Evolutionary conservation across 352 stramenopile genomes (phyloP), one percentile per base, ranked within the genome.

Genomic region (Globisporangium cystogenes): DNA sequence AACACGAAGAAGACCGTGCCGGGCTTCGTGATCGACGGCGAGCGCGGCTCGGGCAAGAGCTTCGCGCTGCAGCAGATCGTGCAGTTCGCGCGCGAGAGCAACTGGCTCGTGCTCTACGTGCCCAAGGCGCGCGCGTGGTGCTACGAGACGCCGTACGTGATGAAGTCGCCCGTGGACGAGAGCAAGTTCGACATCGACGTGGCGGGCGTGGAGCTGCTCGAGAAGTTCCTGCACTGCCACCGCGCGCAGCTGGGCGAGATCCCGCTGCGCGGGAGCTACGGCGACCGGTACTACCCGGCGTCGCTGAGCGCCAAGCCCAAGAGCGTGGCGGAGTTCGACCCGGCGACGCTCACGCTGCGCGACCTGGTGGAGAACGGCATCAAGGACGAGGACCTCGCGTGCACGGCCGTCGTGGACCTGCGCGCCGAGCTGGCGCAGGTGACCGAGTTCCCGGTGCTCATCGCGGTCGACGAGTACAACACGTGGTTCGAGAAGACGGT

Each of bases 381-480:
- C 49, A 79, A 76, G 45, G 81, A 95, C 46, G 85, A 95, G 35
- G 80, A 93, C 31, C 65, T 95, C 27, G 74, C 85, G 53, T 95
- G 80, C 55, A 66, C 80, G 23, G 85, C 81, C 1, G 76, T 95
- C 51, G 76, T 87, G 43, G 85, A 95, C 56, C 66, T 95, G 45
- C 85, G 83, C 43, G 63, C 67, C 16, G 85, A 95, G 62, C 62
- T 95, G 40, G 74, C 76, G 44, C 67, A 86, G 56, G 76, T 85
- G 33, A 92, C 79, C 29, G 83, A 95, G 63, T 90, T 89, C 62
- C 79, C 81, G 7, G 85, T 95, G 57, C 64, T 95, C 12, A 86
- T 95, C 52, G 85, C 85, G 14, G 74, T 95, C 16, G 85, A 95
- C 65, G 83, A 95, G 65, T 95, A 93, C 80, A 95, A 93, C 69